Evolutionary conservation across 495 filamentous ascomycete species (phyloP), one percentile per base, ranked within the genome.

Genomic region (Cercophora scortea): DNA sequence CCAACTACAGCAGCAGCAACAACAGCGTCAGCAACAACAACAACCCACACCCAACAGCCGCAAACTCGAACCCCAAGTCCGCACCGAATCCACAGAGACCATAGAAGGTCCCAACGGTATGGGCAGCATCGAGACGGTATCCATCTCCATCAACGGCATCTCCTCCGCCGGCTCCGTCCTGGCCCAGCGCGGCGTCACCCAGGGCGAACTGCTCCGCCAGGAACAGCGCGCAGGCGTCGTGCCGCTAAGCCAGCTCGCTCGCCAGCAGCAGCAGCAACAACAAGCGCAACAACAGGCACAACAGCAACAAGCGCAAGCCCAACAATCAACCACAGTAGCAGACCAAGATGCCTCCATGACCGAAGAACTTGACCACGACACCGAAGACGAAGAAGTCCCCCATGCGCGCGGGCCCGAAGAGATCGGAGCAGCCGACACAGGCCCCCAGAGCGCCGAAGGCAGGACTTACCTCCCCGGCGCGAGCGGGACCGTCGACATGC

Each of bases 371-470:
- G 42, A 51, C n/a, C 49, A 36, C 8, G 65, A 68, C 8, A 69
- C 69, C 19, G 68, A 67, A 2, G 77, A 80, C 15, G 79, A 82
- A 3, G 89, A 93, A 58, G 59, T 79, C 0, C 88, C 90, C 11
- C 89, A 95, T 61, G 89, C 87, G 3, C 78, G 87, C 13, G 88
- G 90, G 0, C 92, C 93, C 0, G 80, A 85, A 10, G 77, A 87
- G 52, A 82, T 98, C 19, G 91, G 90, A 0, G 80, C 89, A 25
- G 86, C 90, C 60, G 93, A 98, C 62, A 83, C 87, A 62, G 93
- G 93, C 1, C 81, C 89, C 15, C 92, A 96, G 65, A 69, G 54
- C 50, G 66, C 66, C 0, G 67, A 58, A 0, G 47, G 52, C 2
- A 57, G 60, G 10, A 54, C 54, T 16, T 52, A 51, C 45, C 58